Evolutionary conservation across 1,139 yeast species (phyloP), one percentile per base, ranked within the genome.

Genomic region (Yamadazyma atlantica): DNA sequence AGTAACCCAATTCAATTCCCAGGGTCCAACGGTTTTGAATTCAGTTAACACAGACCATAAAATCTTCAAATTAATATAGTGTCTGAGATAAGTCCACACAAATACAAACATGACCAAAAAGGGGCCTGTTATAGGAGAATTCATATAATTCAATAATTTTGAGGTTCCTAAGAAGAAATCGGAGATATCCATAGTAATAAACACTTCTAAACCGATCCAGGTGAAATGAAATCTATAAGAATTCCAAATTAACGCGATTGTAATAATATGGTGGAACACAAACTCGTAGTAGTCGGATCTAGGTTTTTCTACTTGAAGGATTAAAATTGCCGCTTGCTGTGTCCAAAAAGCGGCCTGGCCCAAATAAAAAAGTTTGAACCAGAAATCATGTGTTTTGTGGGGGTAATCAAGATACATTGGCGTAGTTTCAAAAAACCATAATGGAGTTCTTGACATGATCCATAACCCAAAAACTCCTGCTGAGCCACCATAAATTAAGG

Each of bases 331-430:
- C 1, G 94, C 83, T 64, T 92, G 98, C 66, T 92, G 99, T 13
- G 89, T 82, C 99, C 99, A 92, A 62, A 88, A 92, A 2, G 97
- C 86, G 5, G 97, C 97, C 66, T 92, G 98, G 28, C 88, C 81
- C 48, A 92, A 70, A 61, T 92, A 94, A 58, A 85, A 94, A 13
- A 80, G 58, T 66, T 92, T 92, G 66, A 85, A 85, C 44, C 74
- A 68, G 44, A 71, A 73, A 41, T 78, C 82, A 56, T 86, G 89
- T 26, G 85, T 73, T 45, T 77, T 73, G 64, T 94, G 97, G 10
- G 98, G 98, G 58, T 85, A 92, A 22, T 76, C 68, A 38, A 64
- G 73, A 60, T 88, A 92, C 68, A 92, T 85, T 33, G 87, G 81
- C 3, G 80, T 72, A 6, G 97, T 92, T 58, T 86, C 75, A 62